phyloP scores from a whole-genome alignment of 768 basidiomycete genomes.

The Termitomyces sp. region DNA sequence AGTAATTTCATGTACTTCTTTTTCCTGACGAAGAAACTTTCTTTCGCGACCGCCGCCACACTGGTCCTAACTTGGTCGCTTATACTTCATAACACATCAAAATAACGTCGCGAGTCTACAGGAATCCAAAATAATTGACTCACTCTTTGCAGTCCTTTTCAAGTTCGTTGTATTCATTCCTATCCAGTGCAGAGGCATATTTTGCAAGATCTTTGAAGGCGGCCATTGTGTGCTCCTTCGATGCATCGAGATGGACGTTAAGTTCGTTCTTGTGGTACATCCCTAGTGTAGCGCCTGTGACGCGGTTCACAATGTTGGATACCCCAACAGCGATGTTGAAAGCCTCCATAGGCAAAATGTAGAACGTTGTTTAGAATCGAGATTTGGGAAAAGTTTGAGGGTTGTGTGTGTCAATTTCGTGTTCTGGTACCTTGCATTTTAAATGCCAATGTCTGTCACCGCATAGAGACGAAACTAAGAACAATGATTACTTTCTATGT shows the following conservation, averaged over 20 bases:
- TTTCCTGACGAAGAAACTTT: background rate
- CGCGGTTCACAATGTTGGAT: background rate
- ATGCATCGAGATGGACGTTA: background rate
- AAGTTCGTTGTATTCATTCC: background rate
- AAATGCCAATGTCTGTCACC: too few relatives aligned
- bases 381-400: too few relatives aligned
- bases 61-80: background rate
- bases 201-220: background rate
- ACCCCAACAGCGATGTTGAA: background rate
- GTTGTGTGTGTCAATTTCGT: too few relatives aligned
- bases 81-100: background rate
- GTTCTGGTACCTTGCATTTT: too few relatives aligned
- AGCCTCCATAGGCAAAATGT: background rate
- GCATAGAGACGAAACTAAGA: too few relatives aligned
- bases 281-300: background rate
- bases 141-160: background rate
- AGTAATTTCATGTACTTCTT: background rate
- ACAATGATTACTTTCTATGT: too few relatives aligned
- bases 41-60: background rate
- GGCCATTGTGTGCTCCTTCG: background rate
- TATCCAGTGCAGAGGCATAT: background rate
- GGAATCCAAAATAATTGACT: background rate
- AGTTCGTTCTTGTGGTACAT: background rate
- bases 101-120: background rate
- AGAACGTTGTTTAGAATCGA: background rate